phyloP scores from a whole-genome alignment of 805 yeast genomes.

The Clavispora phyllophila region DNA sequence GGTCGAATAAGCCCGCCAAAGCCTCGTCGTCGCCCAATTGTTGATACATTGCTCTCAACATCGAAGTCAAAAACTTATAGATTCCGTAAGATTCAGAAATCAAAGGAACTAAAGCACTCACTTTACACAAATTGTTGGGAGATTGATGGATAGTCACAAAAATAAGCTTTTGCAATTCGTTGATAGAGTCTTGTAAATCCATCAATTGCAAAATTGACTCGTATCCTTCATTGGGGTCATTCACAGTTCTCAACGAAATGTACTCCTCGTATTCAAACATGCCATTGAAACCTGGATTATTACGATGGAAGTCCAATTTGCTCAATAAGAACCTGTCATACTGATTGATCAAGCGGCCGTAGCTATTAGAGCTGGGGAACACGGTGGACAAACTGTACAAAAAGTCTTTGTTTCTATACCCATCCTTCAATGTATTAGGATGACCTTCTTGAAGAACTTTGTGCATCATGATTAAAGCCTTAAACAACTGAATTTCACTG shows the following conservation, averaged over 20 bases:
- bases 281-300: conserved; percentile 88
- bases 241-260: conserved; percentile 76
- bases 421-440: conserved; percentile 75
- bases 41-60: conserved; percentile 83
- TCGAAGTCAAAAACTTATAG: conserved; percentile 80
- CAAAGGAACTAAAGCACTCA: conserved; percentile 83
- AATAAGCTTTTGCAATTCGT: conserved; percentile 69
- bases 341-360: conserved; percentile 70
- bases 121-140: conserved; percentile 65
- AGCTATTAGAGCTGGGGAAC: conserved; percentile 43
- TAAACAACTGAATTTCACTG: conserved; percentile 81
- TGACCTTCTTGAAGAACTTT: conserved; percentile 99
- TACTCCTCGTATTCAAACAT: conserved; percentile 96
- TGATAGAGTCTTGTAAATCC: conserved; percentile 79
- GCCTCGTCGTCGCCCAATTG: conserved; percentile 72
- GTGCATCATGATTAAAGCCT: conserved; percentile 79
- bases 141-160: conserved; percentile 66
- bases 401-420: conserved; percentile 73
- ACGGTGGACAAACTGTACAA: conserved; percentile 65
- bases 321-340: conserved; percentile 65
- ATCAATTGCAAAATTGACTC: conserved; percentile 82
- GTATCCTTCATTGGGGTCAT: conserved; percentile 94
- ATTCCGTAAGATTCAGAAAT: conserved; percentile 91
- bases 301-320: conserved; percentile 77
- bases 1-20: conserved; percentile 63